Evolutionary conservation across 768 basidiomycete species (phyloP), one percentile per base, ranked within the genome.

Genomic region (Boletus coccyginus): DNA sequence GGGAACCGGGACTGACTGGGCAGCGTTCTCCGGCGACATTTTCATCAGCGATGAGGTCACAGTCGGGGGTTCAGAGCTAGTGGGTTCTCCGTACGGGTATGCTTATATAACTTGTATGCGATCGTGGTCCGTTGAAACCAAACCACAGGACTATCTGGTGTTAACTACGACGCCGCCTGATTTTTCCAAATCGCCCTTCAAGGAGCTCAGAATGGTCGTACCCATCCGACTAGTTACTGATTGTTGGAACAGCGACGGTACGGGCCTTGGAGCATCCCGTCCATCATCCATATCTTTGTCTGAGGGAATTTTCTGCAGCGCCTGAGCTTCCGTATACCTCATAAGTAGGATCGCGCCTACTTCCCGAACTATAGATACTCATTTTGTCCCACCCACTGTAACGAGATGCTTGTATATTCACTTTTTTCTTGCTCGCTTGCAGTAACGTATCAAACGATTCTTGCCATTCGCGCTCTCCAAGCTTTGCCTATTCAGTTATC

Each of bases 141-240:
- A 35, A n/a, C 14, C 32, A n/a, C 53, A 90, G 88, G 88, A 90
- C 62, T 87, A 75, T 66, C 70, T 90, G 49, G 74, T 90, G 17
- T 69, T 90, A 21, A 80, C 83, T 1, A 75, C 87, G 68, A 75
- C 73, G 0, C 86, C 89, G 4, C 76, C 78, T 12, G 84, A 89
- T 54, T 76, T 77, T 17, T 62, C 66, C 17, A 82, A 81, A 62
- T 75, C 80, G 1, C 75, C 81, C 0, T 87, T 90, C 67, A 69
- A 66, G 43, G 86, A 87, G 44, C 69, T 88, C 42, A 81, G 88
- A 11, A 76, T 79, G 52, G 76, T 81, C 17, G 74, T 90, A n/a
- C 86, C 87, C 7, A 72, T 90, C 19, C 80, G 81, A 13, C 72
- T 90, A 11, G 79, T 81, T 7, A 90, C 89, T 6, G 85, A 90